These are phyloP conservation scores for Castanopsis chinensis DNA, from an alignment of 306 rosid genomes.

Conservation along the genomic window DNA sequence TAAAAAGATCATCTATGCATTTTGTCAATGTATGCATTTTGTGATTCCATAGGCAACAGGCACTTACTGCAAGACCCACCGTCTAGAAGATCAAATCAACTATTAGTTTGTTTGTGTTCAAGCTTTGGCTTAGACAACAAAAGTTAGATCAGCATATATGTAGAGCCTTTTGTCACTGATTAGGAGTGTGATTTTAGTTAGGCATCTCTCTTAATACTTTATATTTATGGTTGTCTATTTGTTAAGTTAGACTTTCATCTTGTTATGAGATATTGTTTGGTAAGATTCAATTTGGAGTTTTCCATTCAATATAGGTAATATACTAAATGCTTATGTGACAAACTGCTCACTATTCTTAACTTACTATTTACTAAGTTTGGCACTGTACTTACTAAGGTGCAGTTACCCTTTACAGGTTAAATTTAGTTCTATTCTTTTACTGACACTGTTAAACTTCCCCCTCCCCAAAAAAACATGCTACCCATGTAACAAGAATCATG, in stretches of 20 bases:
- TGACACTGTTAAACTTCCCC: too few relatives aligned
- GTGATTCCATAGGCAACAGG: neutral
- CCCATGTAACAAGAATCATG: too few relatives aligned
- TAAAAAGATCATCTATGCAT: too few relatives aligned
- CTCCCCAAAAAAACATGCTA: neutral
- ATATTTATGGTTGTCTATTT: constrained; percentile 28
- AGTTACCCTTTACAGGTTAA: constrained; percentile 24
- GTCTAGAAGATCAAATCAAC: constrained; percentile 54
- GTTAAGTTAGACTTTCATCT: constrained; percentile 33
- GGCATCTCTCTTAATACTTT: constrained; percentile 19
- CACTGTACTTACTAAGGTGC: constrained; percentile 31
- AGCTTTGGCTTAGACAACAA: constrained; percentile 36
- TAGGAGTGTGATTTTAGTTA: constrained; percentile 31
- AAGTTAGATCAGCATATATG: constrained; percentile 50
- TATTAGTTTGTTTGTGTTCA: constrained; percentile 41
- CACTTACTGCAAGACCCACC: constrained; percentile 46
- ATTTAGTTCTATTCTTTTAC: constrained; percentile 29
- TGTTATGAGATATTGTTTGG: constrained; percentile 31
- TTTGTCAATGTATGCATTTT: too few relatives aligned
- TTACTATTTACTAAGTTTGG: constrained; percentile 28
- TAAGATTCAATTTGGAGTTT: constrained; percentile 31
- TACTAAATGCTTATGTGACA: constrained; percentile 30
- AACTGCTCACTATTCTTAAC: constrained; percentile 15
- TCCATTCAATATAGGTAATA: constrained; percentile 42
- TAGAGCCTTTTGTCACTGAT: constrained; percentile 32